Conservation (phyloP, 2,329 filamentous ascomycete species). For the Colletotrichum melonis region DNA sequence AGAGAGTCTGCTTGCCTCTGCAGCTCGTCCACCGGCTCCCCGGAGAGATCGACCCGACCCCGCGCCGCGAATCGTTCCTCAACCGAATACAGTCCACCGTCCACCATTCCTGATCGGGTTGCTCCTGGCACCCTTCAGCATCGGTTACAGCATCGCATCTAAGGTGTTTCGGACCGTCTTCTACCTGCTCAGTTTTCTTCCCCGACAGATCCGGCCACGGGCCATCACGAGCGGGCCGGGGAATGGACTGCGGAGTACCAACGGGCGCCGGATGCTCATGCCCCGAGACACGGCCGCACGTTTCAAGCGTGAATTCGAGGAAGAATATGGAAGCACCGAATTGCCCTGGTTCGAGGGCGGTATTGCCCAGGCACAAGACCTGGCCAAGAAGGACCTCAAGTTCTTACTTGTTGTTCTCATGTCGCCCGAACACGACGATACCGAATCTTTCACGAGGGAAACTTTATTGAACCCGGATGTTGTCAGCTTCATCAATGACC, state of each 20-base stretch:
- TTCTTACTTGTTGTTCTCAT: slow-evolving; percentile 90
- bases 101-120: slow-evolving; percentile 82
- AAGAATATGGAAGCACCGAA: slow-evolving; percentile 82
- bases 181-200: slow-evolving; percentile 84
- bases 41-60: slow-evolving; percentile 61
- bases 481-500: slow-evolving; percentile 77
- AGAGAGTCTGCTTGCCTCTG: slow-evolving; percentile 60
- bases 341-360: slow-evolving; percentile 88
- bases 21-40: slow-evolving; percentile 38
- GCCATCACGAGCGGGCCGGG: slow-evolving; percentile 65
- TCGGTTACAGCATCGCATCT: slow-evolving; percentile 79
- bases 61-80: slow-evolving; percentile 89
- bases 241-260: slow-evolving; percentile 68
- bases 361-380: slow-evolving; percentile 90
- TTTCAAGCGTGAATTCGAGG: slow-evolving; percentile 93
- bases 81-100: slow-evolving; percentile 74
- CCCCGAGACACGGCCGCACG: slow-evolving; percentile 89
- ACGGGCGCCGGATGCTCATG: slow-evolving; percentile 79
- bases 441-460: slow-evolving; percentile 80
- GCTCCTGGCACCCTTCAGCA: slow-evolving; percentile 82
- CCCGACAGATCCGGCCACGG: slow-evolving; percentile 69
- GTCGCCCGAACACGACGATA: slow-evolving; percentile 96
- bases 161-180: slow-evolving; percentile 78
- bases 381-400: slow-evolving; percentile 90
- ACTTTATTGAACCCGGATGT: slow-evolving; percentile 84